phyloP scores from a whole-genome alignment of 164 flowering plant genomes.

The Magnolia sinica region DNA sequence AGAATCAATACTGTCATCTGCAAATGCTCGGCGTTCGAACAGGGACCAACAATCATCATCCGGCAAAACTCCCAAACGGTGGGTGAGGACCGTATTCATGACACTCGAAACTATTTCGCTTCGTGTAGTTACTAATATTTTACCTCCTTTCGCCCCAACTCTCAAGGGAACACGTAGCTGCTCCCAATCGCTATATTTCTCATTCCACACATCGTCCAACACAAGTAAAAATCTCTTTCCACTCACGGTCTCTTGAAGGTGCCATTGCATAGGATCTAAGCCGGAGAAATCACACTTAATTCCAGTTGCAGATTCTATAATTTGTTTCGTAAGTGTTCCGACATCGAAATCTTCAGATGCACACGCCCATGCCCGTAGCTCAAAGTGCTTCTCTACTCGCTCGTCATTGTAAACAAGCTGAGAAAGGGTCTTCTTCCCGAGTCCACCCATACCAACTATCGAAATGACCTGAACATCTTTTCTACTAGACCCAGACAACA shows the following conservation, averaged over 20 bases:
- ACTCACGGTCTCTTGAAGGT: background rate
- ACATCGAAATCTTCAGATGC: conserved; percentile 1
- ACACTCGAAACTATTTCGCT: background rate
- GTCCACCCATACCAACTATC: conserved; percentile 12
- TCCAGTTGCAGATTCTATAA: background rate
- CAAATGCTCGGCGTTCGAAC: conserved; percentile 11
- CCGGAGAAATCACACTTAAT: background rate
- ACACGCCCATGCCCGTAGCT: background rate
- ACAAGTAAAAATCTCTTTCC: conserved; percentile 9
- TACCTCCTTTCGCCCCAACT: conserved; percentile 5
- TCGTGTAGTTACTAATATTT: conserved; percentile 11
- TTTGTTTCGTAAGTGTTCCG: background rate
- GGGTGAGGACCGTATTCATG: background rate
- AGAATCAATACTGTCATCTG: background rate
- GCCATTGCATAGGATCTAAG: background rate
- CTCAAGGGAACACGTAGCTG: background rate
- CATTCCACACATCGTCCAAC: conserved; percentile 15
- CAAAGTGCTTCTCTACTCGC: background rate
- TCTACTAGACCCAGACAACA: background rate
- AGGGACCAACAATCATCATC: conserved; percentile 9
- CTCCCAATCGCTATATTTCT: conserved; percentile 5
- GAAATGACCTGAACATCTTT: conserved; percentile 2
- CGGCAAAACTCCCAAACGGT: background rate
- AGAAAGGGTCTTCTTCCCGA: conserved; percentile 16
- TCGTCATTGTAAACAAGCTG: conserved; percentile 8